Base-by-base conservation (phyloP, 352 stramenopile species). In the Blastocystis sp. region DNA sequence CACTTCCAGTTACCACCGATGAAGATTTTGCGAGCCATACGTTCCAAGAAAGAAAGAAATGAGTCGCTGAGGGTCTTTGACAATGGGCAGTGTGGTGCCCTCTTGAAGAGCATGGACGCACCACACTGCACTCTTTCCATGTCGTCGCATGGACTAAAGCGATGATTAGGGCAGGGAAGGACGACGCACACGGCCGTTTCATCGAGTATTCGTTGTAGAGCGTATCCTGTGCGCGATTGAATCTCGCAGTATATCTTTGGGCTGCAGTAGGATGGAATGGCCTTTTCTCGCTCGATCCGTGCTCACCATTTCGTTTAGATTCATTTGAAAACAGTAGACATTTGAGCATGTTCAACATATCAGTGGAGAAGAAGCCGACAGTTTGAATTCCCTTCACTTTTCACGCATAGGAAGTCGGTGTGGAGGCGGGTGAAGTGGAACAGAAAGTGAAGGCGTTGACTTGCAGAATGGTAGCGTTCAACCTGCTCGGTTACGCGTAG, bases 1-100 rank as follows among this genome's bases (percentile, higher is more conserved):
- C 65, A 34, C 28, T 34, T 34, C 28, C 28, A 34, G 28, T 34
- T 34, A 34, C 28, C 28, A 34, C 28, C 28, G 86, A 95, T 94
- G 56, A 94, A 89, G 78, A 91, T 90, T 74, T 92, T 93, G 89
- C 92, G 91, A 88, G 88, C 10, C 91, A 92, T 92, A 40, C 89
- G 74, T 67, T 65, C 61, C 81, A 76, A 60, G 9, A 71, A 78
- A 76, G 5, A 23, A 10, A 19, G 23, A 77, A 87, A 87, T 28
- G 45, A 34, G 71, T 87, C 52, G 45, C 21, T 81, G 71, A 81
- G 71, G 71, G 71, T n/a, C 71, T 67, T 2, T 21, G 10, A 53
- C 45, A 40, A n/a, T 41, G 23, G 64, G n/a, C 38, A 34, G 34
- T 21, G 71, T 81, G 40, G 52, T 81, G n/a, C 34, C 5, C 45